Conservation (phyloP, 371 early-diverging fungal species). For the Mucor lusitanicus region DNA sequence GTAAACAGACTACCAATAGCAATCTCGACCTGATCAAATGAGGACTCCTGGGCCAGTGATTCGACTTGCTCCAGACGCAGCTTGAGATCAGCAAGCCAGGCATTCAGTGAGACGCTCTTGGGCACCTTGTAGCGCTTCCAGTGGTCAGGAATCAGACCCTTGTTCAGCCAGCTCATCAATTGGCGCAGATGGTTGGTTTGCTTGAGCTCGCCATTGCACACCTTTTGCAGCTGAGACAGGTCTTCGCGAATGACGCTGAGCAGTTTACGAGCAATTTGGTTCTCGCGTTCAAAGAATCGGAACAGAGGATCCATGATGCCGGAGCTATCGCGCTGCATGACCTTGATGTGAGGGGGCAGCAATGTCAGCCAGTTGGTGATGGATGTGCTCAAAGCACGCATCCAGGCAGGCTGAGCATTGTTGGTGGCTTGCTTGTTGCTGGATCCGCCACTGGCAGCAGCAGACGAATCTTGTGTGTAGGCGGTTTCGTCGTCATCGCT, state of each 20-base stretch:
- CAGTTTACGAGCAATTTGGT: constrained; percentile 62
- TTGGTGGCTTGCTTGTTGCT: constrained; percentile 26
- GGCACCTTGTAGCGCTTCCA: constrained; percentile 85
- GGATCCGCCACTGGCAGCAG: background rate
- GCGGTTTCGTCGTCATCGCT: constrained; percentile 83
- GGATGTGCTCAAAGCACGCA: constrained; percentile 63
- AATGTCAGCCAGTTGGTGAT: constrained; percentile 63
- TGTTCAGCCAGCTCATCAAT: constrained; percentile 67
- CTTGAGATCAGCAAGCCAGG: constrained; percentile 80
- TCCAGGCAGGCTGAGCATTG: constrained; percentile 71
- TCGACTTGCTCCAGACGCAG: constrained; percentile 71
- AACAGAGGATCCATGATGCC: constrained; percentile 71
- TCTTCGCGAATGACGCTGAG: constrained; percentile 69
- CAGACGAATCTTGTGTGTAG: constrained; percentile 32
- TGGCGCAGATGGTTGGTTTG: constrained; percentile 85
- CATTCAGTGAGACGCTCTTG: constrained; percentile 53
- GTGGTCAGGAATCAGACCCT: constrained; percentile 75
- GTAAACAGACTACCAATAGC: constrained; percentile 90
- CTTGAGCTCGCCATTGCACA: constrained; percentile 78
- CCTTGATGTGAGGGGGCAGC: constrained; percentile 60
- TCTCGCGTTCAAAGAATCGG: constrained; percentile 87
- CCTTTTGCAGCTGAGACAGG: constrained; percentile 60
- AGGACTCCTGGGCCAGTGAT: constrained; percentile 46
- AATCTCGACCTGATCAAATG: constrained; percentile 50
- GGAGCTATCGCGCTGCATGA: constrained; percentile 41